These are phyloP conservation scores for Borealophlyctis nickersoniae DNA, from an alignment of 192 early-diverging fungal species.

Conservation along the genomic window DNA sequence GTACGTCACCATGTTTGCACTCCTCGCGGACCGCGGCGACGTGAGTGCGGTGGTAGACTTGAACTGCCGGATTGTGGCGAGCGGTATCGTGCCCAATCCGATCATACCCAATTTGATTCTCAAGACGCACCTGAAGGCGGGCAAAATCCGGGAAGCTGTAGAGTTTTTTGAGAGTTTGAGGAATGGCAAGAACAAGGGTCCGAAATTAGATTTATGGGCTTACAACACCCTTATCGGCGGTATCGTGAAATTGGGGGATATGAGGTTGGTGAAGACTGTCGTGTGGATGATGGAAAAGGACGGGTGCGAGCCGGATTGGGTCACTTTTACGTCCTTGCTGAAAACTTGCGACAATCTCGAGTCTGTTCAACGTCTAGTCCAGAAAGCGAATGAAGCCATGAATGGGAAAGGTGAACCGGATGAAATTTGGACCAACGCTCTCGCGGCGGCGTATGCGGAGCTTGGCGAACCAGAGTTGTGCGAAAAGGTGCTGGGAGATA, in stretches of 20 bases:
- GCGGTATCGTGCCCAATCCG: conserved; percentile 2
- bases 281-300: not conserved
- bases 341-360: not conserved
- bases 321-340: conserved; percentile 18
- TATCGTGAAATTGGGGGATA: conserved; percentile 5
- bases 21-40: conserved; percentile 7
- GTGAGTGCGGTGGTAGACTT: conserved; percentile 3
- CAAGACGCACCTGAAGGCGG: conserved; percentile 18
- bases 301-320: conserved; percentile 4
- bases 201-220: conserved; percentile 14
- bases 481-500: no score
- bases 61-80: not conserved
- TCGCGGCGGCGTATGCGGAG: conserved; percentile 14
- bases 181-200: not conserved
- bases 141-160: conserved; percentile 13
- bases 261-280: not conserved
- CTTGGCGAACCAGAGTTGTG: conserved; percentile 9
- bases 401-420: conserved; percentile 1
- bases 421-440: not conserved
- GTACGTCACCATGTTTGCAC: conserved; percentile 4
- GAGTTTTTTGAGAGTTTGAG: not conserved
- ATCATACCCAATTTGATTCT: conserved; percentile 20
- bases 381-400: not conserved
- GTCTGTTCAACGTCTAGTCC: conserved; percentile 2
- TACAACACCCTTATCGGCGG: conserved; percentile 21